A percentile compares a stretch with the other conserved stretches of the same genome.
Evolutionary conservation across 139 green algal species (phyloP).

Genomic region (Tetraselmis striata): DNA sequence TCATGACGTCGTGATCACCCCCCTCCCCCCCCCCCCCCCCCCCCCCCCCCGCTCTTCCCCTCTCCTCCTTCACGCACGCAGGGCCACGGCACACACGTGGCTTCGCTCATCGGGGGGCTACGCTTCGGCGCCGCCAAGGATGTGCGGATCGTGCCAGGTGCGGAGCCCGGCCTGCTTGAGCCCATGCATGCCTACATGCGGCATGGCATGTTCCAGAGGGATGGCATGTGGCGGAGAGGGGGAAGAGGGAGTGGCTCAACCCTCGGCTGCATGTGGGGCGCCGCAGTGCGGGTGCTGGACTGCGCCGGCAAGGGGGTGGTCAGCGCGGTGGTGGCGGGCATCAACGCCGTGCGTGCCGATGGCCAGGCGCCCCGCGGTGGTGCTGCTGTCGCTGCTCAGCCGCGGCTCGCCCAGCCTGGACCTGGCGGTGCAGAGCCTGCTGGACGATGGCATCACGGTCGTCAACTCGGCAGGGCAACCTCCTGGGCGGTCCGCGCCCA

Average conservation of each 20-base stretch:
- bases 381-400: neutral
- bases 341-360: neutral
- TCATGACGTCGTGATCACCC: too few relatives aligned
- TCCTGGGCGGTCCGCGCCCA: neutral
- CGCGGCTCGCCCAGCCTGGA: neutral
- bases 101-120: neutral
- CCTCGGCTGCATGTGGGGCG: too few relatives aligned
- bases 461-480: neutral
- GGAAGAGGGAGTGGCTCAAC: too few relatives aligned
- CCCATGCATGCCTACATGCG: too few relatives aligned
- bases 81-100: neutral
- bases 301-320: neutral
- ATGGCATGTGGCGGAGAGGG: too few relatives aligned
- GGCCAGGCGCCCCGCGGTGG: neutral
- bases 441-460: neutral
- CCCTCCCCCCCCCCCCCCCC: too few relatives aligned
- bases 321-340: neutral
- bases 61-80: too few relatives aligned
- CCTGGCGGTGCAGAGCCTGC: neutral
- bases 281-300: neutral
- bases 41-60: too few relatives aligned
- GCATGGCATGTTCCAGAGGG: too few relatives aligned
- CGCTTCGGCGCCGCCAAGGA: neutral
- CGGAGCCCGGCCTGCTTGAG: too few relatives aligned
- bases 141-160: neutral